These are phyloP conservation scores for Tolypocladium cylindrosporum DNA, from an alignment of 2,329 filamentous ascomycete species.

Conservation along the genomic window DNA sequence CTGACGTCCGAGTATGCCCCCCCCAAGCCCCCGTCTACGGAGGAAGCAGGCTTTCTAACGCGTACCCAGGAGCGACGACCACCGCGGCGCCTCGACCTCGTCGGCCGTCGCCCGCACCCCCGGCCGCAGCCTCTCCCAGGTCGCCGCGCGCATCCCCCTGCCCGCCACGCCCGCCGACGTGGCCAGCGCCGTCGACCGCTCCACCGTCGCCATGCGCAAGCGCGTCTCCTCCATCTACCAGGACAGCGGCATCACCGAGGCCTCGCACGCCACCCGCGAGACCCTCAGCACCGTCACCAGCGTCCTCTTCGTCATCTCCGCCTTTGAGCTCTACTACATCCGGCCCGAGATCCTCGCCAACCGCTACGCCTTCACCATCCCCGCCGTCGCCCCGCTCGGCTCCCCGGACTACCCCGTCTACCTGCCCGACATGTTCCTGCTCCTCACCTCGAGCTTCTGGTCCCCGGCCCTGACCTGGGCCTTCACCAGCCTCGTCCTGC, in stretches of 20 bases:
- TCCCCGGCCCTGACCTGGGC: constrained; percentile 68
- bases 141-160: constrained; percentile 54
- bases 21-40: not conserved
- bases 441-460: constrained; percentile 77
- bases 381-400: constrained; percentile 45
- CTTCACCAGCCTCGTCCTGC: constrained; percentile 60
- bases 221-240: constrained; percentile 55
- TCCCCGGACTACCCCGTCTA: constrained; percentile 51
- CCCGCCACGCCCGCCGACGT: constrained; percentile 74
- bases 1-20: constrained; percentile 30
- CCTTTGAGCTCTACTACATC: constrained; percentile 62
- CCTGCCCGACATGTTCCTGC: constrained; percentile 70
- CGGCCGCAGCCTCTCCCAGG: constrained; percentile 41
- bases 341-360: constrained; percentile 61
- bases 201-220: constrained; percentile 54
- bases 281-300: constrained; percentile 61
- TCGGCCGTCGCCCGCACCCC: constrained; percentile 39
- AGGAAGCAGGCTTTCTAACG: constrained; percentile 1
- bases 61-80: constrained; percentile 17
- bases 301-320: constrained; percentile 57
- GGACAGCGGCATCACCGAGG: constrained; percentile 56
- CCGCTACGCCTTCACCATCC: constrained; percentile 63
- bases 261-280: constrained; percentile 56
- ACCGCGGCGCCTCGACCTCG: constrained; percentile 25
- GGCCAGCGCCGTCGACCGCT: constrained; percentile 64